Base-by-base conservation (phyloP, 2,329 filamentous ascomycete species). In the Stemphylium vesicarium region DNA sequence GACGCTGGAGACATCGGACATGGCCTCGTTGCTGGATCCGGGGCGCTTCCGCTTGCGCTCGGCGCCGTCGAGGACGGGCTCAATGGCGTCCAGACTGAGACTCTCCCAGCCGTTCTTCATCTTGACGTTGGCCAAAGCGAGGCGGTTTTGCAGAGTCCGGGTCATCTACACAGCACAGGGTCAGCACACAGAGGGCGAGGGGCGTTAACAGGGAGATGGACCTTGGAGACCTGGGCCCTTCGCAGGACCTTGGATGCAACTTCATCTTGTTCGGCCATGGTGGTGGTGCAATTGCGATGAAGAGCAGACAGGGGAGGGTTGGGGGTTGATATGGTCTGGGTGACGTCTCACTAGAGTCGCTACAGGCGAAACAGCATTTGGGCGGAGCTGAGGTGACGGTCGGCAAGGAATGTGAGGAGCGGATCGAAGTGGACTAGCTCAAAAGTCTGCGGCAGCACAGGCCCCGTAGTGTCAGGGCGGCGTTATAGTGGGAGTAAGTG, bases 91-190 rank as follows among this genome's bases (percentile, higher is more conserved):
- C 70, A 96, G 85, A 60, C 89, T 91, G 74, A 96, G 84, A 76
- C 95, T 91, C 78, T 97, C 90, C 88, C 92, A 96, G 74, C 93
- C 93, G 80, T 96, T 90, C 78, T 96, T 92, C 65, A 95, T 92
- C 80, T 98, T 98, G 84, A 97, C 95, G 77, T 96, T 95, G 74
- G 95, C 95, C 62, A 98, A 86, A 55, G 95, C 94, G 56, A 99
- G 87, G 61, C 94, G 91, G 80, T 96, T 92, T 79, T 98, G 92
- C 50, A 99, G 83, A 71, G 90, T 90, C 74, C 94, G 85, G 68
- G 93, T 95, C 81, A 99, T 96, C 95, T 98, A 73, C 50, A 69
- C 42, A 56, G 47, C 32, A 53, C 50, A 52, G 20, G 38, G 61
- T 72, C 64, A 73, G 68, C 62, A 67, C 53, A 45, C 58, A 57